A percentile compares a stretch with the other conserved stretches of the same genome.
Conservation (phyloP, 2,329 filamentous ascomycete genomes). For the Fusarium setosum region DNA sequence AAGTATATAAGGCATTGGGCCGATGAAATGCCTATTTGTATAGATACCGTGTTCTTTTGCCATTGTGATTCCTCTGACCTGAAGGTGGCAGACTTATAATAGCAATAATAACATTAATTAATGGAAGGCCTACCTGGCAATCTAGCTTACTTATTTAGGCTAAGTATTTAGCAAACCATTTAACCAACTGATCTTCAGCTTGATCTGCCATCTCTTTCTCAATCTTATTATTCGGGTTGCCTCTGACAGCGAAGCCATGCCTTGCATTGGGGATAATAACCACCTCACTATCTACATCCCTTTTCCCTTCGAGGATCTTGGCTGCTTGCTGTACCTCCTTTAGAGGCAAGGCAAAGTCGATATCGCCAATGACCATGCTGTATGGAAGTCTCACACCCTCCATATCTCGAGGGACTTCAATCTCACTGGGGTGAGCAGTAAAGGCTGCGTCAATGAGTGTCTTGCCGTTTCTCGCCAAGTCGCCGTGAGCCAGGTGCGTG, state of each 20-base stretch:
- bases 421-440: slow-evolving; percentile 1
- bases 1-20: too few relatives aligned
- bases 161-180: slow-evolving; percentile 1
- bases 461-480: slow-evolving; percentile 2
- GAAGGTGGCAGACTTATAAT: too few relatives aligned
- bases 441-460: slow-evolving; percentile 2
- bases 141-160: background rate
- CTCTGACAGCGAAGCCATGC: slow-evolving; percentile 4
- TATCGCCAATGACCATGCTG: slow-evolving; percentile 6
- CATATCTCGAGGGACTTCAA: background rate
- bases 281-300: background rate
- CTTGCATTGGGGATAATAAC: slow-evolving; percentile 6
- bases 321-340: slow-evolving; percentile 1
- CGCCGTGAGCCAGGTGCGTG: slow-evolving; percentile 1
- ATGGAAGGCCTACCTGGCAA: background rate
- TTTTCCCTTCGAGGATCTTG: background rate
- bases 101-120: background rate
- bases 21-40: too few relatives aligned
- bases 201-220: slow-evolving; percentile 8
- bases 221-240: slow-evolving; percentile 3
- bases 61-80: too few relatives aligned
- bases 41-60: too few relatives aligned
- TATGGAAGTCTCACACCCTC: background rate
- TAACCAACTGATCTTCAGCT: slow-evolving; percentile 4
- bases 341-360: slow-evolving; percentile 2